phyloP scores from a whole-genome alignment of 2,329 filamentous ascomycete genomes.

The Elsinoe necatrix region DNA sequence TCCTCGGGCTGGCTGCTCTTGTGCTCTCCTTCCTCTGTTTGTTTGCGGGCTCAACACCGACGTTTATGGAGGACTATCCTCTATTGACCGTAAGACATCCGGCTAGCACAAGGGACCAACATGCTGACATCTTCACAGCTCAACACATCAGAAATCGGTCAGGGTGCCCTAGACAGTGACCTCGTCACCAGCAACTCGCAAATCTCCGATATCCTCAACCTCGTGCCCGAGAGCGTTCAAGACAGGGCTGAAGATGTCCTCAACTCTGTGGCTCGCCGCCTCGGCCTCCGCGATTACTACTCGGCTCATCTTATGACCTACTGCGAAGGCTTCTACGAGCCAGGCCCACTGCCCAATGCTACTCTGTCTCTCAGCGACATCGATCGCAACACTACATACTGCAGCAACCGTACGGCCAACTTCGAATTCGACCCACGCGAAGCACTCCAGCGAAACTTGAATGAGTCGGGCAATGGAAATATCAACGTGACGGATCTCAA shows the following conservation, averaged over 20 bases:
- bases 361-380: slow-evolving; percentile 34
- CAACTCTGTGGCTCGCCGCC: slow-evolving; percentile 36
- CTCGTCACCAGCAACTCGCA: slow-evolving; percentile 22
- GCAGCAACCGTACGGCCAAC: slow-evolving; percentile 45
- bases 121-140: slow-evolving; percentile 31
- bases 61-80: slow-evolving; percentile 49
- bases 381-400: slow-evolving; percentile 45
- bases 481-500: slow-evolving; percentile 45
- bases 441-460: slow-evolving; percentile 43
- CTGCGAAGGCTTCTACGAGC: slow-evolving; percentile 45
- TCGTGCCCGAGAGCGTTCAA: slow-evolving; percentile 4
- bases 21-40: slow-evolving; percentile 52
- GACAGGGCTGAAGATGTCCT: slow-evolving; percentile 25
- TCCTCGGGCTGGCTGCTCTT: slow-evolving; percentile 46
- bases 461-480: slow-evolving; percentile 33
- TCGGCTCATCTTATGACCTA: slow-evolving; percentile 52
- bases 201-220: slow-evolving; percentile 16
- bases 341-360: slow-evolving; percentile 35
- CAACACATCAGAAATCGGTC: slow-evolving; percentile 50
- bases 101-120: neutral
- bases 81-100: slow-evolving; percentile 43
- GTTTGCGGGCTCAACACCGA: slow-evolving; percentile 50
- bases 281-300: slow-evolving; percentile 55
- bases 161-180: slow-evolving; percentile 26
- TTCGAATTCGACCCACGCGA: slow-evolving; percentile 50